These are phyloP conservation scores for Rhynchosporium agropyri DNA, from an alignment of 2,329 filamentous ascomycete species.

Conservation along the genomic window DNA sequence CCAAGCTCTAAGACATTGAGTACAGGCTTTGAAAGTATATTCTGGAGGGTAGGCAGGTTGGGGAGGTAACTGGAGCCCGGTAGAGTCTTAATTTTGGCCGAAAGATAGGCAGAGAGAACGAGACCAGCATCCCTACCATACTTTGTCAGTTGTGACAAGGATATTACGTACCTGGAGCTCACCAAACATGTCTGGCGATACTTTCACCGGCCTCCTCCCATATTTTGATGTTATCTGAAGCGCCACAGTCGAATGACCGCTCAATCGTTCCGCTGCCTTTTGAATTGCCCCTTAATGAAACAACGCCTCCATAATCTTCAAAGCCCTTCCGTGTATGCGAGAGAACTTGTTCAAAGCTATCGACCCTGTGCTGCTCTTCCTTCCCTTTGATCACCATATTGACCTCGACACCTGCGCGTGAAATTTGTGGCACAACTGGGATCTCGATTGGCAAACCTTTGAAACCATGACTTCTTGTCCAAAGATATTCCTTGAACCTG, in stretches of 20 bases:
- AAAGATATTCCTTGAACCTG: slow-evolving; percentile 26
- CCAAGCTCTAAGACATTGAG: slow-evolving; percentile 65
- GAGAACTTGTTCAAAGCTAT: slow-evolving; percentile 26
- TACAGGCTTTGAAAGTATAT: slow-evolving; percentile 30
- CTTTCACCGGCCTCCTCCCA: slow-evolving; percentile 74
- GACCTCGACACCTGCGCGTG: slow-evolving; percentile 3
- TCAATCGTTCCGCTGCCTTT: slow-evolving; percentile 30
- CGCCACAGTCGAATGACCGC: slow-evolving; percentile 28
- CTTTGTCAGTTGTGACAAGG: slow-evolving; percentile 26
- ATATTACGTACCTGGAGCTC: slow-evolving; percentile 37
- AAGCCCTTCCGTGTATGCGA: background rate
- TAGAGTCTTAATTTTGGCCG: slow-evolving; percentile 19
- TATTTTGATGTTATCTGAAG: slow-evolving; percentile 45
- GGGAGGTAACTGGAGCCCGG: slow-evolving; percentile 13
- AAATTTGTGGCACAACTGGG: slow-evolving; percentile 14
- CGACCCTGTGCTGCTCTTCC: slow-evolving; percentile 18
- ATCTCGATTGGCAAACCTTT: slow-evolving; percentile 34
- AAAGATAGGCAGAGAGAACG: slow-evolving; percentile 43
- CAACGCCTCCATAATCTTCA: slow-evolving; percentile 27
- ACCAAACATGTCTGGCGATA: slow-evolving; percentile 74
- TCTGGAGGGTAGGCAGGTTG: slow-evolving; percentile 28
- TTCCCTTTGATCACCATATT: slow-evolving; percentile 32
- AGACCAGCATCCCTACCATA: slow-evolving; percentile 45
- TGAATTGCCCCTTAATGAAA: slow-evolving; percentile 31
- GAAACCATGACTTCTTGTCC: slow-evolving; percentile 37